Evolutionary conservation across 768 basidiomycete species (phyloP).

Genomic region (Suillus clintonianus): DNA sequence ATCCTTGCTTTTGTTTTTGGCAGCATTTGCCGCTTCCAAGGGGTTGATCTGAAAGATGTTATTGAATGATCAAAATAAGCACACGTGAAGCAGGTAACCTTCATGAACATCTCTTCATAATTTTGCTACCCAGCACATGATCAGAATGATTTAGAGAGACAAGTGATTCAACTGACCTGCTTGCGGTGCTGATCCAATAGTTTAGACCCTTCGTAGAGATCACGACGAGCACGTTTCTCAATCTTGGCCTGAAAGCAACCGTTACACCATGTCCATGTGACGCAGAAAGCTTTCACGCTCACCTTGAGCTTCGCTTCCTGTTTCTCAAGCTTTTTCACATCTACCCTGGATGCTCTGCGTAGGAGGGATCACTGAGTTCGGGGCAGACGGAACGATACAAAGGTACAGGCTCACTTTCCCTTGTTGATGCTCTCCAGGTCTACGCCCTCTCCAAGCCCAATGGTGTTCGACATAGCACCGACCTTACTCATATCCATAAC

Average conservation of each 20-base stretch:
- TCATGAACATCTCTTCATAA: conserved; percentile 99
- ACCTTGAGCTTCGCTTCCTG: conserved; percentile 95
- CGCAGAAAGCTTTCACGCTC: conserved; percentile 1
- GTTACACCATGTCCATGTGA: neutral
- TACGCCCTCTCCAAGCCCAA: conserved; percentile 78
- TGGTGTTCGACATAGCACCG: conserved; percentile 73
- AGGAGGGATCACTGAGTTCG: conserved; percentile 10
- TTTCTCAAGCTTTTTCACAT: conserved; percentile 95
- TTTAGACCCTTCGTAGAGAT: conserved; percentile 96
- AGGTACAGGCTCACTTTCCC: conserved; percentile 67
- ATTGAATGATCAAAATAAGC: neutral
- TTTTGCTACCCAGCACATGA: conserved; percentile 63
- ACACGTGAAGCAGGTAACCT: conserved; percentile 46
- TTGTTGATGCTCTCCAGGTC: conserved; percentile 93
- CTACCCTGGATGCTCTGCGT: conserved; percentile 82
- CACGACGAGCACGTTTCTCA: conserved; percentile 88
- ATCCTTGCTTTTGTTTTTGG: conserved; percentile 97
- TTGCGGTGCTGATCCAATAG: conserved; percentile 90
- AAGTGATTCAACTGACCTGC: conserved; percentile 52
- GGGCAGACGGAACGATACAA: conserved; percentile 2
- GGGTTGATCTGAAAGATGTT: conserved; percentile 74
- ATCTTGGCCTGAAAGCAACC: conserved; percentile 75
- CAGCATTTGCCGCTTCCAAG: conserved; percentile 69
- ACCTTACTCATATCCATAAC: conserved; percentile 88
- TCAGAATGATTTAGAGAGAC: neutral